phyloP scores from a whole-genome alignment of 441 rosid species.

The Erodium moschatum region DNA sequence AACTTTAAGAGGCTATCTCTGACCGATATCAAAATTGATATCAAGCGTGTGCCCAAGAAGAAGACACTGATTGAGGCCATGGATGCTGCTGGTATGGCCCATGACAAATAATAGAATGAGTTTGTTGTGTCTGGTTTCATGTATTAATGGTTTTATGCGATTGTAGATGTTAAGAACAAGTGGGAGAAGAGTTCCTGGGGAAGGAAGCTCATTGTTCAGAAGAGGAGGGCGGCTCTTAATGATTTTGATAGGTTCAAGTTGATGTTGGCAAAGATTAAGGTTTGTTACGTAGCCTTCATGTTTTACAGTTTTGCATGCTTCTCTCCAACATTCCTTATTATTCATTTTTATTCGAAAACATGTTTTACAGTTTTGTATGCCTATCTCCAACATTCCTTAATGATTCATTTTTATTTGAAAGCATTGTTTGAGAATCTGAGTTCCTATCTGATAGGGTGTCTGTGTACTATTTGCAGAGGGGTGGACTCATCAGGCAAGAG shows the following conservation, averaged over 20 bases:
- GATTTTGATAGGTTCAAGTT: slow-evolving; percentile 85
- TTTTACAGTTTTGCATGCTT: background rate
- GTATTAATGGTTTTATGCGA: background rate
- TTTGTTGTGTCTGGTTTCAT: background rate
- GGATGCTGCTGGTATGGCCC: slow-evolving; percentile 69
- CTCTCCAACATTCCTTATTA: background rate
- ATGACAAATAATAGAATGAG: background rate
- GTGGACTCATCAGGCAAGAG: slow-evolving; percentile 79
- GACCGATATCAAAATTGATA: slow-evolving; percentile 66
- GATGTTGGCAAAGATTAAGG: slow-evolving; percentile 88
- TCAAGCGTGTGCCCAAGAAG: slow-evolving; percentile 72
- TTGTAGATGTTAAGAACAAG: slow-evolving; percentile 65
- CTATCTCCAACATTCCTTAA: background rate
- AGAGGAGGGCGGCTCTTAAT: slow-evolving; percentile 66
- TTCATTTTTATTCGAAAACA: background rate
- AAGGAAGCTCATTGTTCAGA: slow-evolving; percentile 72
- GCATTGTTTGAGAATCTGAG: background rate
- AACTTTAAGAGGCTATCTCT: slow-evolving; percentile 75
- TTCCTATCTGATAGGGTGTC: background rate
- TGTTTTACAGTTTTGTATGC: background rate
- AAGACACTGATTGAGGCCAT: slow-evolving; percentile 69
- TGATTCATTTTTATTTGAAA: background rate
- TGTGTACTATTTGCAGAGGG: slow-evolving; percentile 40
- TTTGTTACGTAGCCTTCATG: slow-evolving; percentile 14
- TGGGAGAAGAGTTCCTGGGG: slow-evolving; percentile 95